Conservation (phyloP, 495 filamentous ascomycete species). For the Talaromyces thailandensis region DNA sequence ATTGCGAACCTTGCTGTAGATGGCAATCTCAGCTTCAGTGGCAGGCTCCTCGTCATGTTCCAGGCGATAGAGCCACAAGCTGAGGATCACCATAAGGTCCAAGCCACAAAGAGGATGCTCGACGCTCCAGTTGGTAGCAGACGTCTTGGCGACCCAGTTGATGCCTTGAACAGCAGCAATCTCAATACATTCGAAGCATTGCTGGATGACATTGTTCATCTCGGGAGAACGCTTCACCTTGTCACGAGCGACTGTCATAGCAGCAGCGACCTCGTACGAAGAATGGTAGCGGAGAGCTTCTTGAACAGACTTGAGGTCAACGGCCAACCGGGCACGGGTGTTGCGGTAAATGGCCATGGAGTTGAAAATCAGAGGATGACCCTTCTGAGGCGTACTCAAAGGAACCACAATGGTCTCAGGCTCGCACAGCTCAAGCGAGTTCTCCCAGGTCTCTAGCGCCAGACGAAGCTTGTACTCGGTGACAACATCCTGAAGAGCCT, state of each 20-base stretch:
- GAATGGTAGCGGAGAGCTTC: conserved; percentile 96
- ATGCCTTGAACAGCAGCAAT: conserved; percentile 91
- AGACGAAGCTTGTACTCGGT: conserved; percentile 97
- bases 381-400: conserved; percentile 89
- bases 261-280: conserved; percentile 89
- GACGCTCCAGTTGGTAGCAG: conserved; percentile 97
- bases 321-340: conserved; percentile 83
- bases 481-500: conserved; percentile 91
- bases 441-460: conserved; percentile 96
- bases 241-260: conserved; percentile 89
- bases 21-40: conserved; percentile 79
- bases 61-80: conserved; percentile 94
- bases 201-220: conserved; percentile 97
- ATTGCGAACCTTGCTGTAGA: conserved; percentile 92
- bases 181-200: conserved; percentile 97
- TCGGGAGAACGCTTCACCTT: conserved; percentile 89
- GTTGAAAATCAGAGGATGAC: conserved; percentile 98
- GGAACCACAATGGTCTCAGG: conserved; percentile 85
- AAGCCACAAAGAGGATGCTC: conserved; percentile 95
- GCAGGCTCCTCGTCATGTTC: conserved; percentile 97
- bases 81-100: conserved; percentile 98
- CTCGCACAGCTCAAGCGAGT: conserved; percentile 87
- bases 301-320: conserved; percentile 91
- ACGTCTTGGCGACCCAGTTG: conserved; percentile 94
- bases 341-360: conserved; percentile 97